These are phyloP conservation scores for Pseudocercospora cruenta DNA, from an alignment of 2,329 filamentous ascomycete species.

Conservation along the genomic window DNA sequence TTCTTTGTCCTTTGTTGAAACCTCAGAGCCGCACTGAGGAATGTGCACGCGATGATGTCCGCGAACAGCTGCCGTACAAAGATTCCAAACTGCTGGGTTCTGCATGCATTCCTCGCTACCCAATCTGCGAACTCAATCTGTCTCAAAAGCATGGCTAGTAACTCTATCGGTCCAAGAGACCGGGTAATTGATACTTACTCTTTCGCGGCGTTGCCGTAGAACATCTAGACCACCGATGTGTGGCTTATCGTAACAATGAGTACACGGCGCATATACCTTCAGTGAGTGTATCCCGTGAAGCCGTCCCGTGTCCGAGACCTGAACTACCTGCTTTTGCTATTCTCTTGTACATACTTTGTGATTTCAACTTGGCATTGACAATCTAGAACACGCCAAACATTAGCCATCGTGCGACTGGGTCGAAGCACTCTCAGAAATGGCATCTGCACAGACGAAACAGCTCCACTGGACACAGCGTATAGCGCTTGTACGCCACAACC, in stretches of 20 bases:
- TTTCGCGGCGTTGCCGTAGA: slow-evolving; percentile 26
- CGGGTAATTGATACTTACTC: slow-evolving; percentile 20
- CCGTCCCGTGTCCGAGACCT: slow-evolving; percentile 14
- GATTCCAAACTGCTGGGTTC: slow-evolving; percentile 21
- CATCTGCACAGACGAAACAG: slow-evolving; percentile 34
- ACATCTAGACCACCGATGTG: slow-evolving; percentile 16
- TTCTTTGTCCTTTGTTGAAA: slow-evolving; percentile 10
- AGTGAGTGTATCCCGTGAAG: slow-evolving; percentile 13
- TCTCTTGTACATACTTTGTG: slow-evolving; percentile 17
- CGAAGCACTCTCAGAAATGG: slow-evolving; percentile 24
- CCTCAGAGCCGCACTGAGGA: slow-evolving; percentile 11
- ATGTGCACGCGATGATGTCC: slow-evolving; percentile 23
- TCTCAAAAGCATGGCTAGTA: slow-evolving; percentile 18
- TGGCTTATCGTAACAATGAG: slow-evolving; percentile 26
- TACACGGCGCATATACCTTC: slow-evolving; percentile 21
- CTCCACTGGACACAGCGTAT: slow-evolving; percentile 53
- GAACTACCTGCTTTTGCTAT: slow-evolving; percentile 1
- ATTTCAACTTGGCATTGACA: not conserved
- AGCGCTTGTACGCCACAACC: slow-evolving; percentile 50
- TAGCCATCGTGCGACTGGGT: not conserved
- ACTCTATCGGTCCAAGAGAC: slow-evolving; percentile 12
- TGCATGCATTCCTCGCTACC: slow-evolving; percentile 34
- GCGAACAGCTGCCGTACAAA: slow-evolving; percentile 31
- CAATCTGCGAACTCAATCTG: slow-evolving; percentile 22
- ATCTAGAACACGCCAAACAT: slow-evolving; percentile 5